Evolutionary conservation across 139 green algal species (phyloP), one percentile per base, ranked within the genome.

Genomic region (Coelastrella sp.): DNA sequence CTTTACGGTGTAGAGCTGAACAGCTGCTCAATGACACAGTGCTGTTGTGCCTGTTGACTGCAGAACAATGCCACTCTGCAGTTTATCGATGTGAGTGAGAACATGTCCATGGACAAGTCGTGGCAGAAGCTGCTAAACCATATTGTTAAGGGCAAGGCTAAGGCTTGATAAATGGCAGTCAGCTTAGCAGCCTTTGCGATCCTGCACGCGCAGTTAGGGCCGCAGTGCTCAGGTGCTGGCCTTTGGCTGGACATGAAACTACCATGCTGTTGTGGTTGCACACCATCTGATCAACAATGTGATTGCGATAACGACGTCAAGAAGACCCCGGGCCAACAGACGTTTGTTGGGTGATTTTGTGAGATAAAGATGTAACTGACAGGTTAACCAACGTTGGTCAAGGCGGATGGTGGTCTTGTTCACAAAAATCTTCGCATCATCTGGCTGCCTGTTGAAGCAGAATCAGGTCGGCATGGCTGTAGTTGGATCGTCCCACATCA

Each of bases 121-220:
- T 94, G 92, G 92, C 89, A 92, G 85, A 94, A 92, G 85, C 85
- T 94, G 80, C 85, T 94, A 47, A 80, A 90, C 80, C 91, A 94
- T 73, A 81, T 94, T 17, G 80, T 92, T 5, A 92, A 91, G 78
- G 91, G 91, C 8, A 90, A 91, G 74, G 16, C 80, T 5, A 20
- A 47, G 58, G 74, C 19, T n/a, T 80, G 74, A 80, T n/a, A n/a
- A 23, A 14, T 71, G 64, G 16, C 64, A 3, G 16, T 14, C 3
- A 20, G 64, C 13, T 71, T 71, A 14, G 64, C 64, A 71, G 64
- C 64, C 16, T 11, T 14, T 76, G 68, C 68, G 22, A 32, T 76
- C 5, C 4, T 47, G 32, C 32, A 47, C 64, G 16, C 11, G 64
- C 64, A 20, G 64, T 71, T 71, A 71, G 64, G 13, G 64, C 64